Evolutionary conservation across 768 basidiomycete species (phyloP), one percentile per base, ranked within the genome.

Genomic region (Agaricus sinodeliciosus): DNA sequence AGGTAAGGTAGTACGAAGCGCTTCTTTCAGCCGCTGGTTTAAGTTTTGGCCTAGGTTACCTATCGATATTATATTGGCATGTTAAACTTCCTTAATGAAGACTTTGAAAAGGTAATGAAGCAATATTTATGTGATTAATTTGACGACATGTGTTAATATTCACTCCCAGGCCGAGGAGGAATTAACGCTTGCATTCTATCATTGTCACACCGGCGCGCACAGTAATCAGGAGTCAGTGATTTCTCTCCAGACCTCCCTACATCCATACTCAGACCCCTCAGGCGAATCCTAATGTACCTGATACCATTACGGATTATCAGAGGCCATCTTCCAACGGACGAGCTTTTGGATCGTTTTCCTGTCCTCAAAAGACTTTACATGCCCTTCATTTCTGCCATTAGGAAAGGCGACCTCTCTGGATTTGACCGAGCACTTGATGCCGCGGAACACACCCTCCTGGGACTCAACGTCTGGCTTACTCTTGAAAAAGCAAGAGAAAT

Each of bases 21-120:
- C 25, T 42, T 28, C 12, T 41, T 7, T 25, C 19, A 26, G 15
- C 25, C 8, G 19, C 61, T 64, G 43, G 63, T 44, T 53, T 55
- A 58, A 55, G 55, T 40, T 35, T 18, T 51, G 16, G 19, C 40
- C 11, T 71, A 93, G 88, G 92, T 96, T 47, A 94, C 94, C 19
- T 96, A 89, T 69, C 77, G 84, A 56, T 99, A 95, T 73, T 97
- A 97, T 64, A 69, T 96, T 44, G 96, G 95, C 57, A 90, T 97
- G 84, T 76, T 98, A 56, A 86, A 83, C 63, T 97, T 98, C 70
- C 68, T 97, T 56, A 90, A 90, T 61, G 96, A 97, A 65, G 88
- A 95, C 45, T 94, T 91, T 62, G 75, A 72, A 36, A 92, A 92
- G 72, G 91, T 86, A 12, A 37, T 41, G 37, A 26, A 35, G 45